Percentiles rank a stretch among this genome's conserved stretches.
Conservation (phyloP, 352 stramenopile species). For the Pythium vanterpoolii region DNA sequence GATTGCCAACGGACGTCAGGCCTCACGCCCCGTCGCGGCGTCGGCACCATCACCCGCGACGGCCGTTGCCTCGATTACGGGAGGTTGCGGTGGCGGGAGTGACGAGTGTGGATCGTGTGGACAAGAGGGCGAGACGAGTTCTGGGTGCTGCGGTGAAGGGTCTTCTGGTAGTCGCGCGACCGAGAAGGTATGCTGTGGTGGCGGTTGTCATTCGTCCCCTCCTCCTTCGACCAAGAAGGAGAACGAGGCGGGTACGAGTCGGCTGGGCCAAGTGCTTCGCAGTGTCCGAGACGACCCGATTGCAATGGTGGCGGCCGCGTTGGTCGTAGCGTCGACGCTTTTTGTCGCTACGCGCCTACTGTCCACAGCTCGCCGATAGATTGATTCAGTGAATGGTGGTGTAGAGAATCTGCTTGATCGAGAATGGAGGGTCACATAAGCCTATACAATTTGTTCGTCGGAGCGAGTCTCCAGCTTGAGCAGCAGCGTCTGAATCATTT, state of each 20-base stretch:
- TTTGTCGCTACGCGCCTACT: constrained; percentile 47
- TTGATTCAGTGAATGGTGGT: background rate
- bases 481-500: constrained; percentile 50
- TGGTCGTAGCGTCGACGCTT: constrained; percentile 44
- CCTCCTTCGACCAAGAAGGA: background rate
- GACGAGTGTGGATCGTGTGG: constrained; percentile 19
- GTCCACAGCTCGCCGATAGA: constrained; percentile 13
- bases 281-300: constrained; percentile 49
- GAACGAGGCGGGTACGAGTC: constrained; percentile 4
- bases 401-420: background rate
- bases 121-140: constrained; percentile 17
- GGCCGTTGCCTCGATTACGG: constrained; percentile 8
- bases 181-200: constrained; percentile 29
- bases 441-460: constrained; percentile 29
- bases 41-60: background rate
- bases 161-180: background rate
- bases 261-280: background rate
- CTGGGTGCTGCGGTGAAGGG: constrained; percentile 31
- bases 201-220: constrained; percentile 2
- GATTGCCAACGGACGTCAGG: constrained; percentile 32
- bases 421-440: background rate
- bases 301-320: constrained; percentile 41
- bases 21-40: constrained; percentile 17
- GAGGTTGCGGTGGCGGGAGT: constrained; percentile 26
- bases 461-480: constrained; percentile 56